A percentile compares a stretch with the other conserved stretches of the same genome.
These are phyloP conservation scores for Starmerella gropengiesseri DNA, from an alignment of 805 yeast species.

Conservation along the genomic window DNA sequence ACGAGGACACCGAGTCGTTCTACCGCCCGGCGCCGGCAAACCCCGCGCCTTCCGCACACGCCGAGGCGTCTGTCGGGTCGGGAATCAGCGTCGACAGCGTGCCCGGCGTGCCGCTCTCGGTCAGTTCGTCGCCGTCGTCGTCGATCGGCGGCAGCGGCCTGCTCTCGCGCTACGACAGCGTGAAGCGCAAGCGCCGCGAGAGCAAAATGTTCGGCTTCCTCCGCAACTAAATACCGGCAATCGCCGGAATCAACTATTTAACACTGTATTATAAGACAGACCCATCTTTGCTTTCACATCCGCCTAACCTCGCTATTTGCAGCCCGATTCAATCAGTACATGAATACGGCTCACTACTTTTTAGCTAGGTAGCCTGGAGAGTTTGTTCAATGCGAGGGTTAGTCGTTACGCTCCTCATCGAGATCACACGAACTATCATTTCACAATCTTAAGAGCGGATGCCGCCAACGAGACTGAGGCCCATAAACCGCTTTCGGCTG, in stretches of 20 bases:
- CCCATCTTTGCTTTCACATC: too few relatives aligned
- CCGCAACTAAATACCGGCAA: not conserved
- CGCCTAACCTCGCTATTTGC: too few relatives aligned
- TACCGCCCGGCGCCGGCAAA: not conserved
- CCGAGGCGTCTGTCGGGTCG: not conserved
- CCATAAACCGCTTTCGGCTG: slow-evolving; percentile 91
- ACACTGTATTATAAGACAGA: too few relatives aligned
- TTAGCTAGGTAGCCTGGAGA: too few relatives aligned
- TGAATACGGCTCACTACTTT: too few relatives aligned
- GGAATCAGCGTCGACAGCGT: slow-evolving; percentile 2
- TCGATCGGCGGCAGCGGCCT: slow-evolving; percentile 1
- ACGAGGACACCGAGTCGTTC: not conserved
- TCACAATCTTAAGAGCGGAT: slow-evolving; percentile 2
- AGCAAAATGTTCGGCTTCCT: slow-evolving; percentile 6
- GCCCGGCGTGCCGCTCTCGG: not conserved
- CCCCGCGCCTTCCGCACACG: not conserved
- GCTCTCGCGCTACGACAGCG: slow-evolving; percentile 6
- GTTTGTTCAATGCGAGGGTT: too few relatives aligned
- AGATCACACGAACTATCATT: too few relatives aligned
- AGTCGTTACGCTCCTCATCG: too few relatives aligned
- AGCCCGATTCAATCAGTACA: too few relatives aligned
- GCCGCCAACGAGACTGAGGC: slow-evolving; percentile 37
- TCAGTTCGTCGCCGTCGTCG: slow-evolving; percentile 5
- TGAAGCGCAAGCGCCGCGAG: slow-evolving; percentile 7
- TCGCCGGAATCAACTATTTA: too few relatives aligned